Evolutionary conservation across 73 alveolate species (phyloP), one percentile per base, ranked within the genome.

Genomic region (Breviolum minutum): DNA sequence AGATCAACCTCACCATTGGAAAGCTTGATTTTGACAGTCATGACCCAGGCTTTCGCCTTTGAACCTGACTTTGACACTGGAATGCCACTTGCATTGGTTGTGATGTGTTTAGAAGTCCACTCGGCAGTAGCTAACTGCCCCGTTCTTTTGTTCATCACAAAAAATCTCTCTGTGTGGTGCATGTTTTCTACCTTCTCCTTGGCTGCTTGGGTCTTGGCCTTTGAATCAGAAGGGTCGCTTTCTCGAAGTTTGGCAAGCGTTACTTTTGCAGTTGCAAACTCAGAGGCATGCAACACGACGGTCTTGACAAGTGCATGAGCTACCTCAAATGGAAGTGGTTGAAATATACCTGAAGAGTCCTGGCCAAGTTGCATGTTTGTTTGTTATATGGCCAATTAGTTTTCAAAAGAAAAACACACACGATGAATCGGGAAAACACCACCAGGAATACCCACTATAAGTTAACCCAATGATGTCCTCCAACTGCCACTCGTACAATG

Each of bases 401-500:
- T 70, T 16, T 26, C 4, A 4, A 11, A 74, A 22, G 62, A 6
- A 16, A 70, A 70, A 70, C 80, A 8, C 16, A 70, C 29, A 26
- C 29, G 27, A n/a, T n/a, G n/a, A n/a, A n/a, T n/a, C n/a, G n/a
- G n/a, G n/a, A n/a, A n/a, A n/a, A n/a, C n/a, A n/a, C n/a, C n/a
- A n/a, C n/a, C n/a, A n/a, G n/a, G n/a, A n/a, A n/a, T n/a, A n/a
- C n/a, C n/a, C n/a, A n/a, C n/a, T n/a, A n/a, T n/a, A n/a, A n/a
- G n/a, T n/a, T n/a, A n/a, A n/a, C n/a, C n/a, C 20, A 27, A 27
- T 7, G 14, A 7, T 16, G 88, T 80, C 91, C 91, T 82, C 91
- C 70, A 82, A 70, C 91, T 82, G 91, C 91, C 91, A 82, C 91
- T 82, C 91, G 24, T 60, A 82, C 60, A 60, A 60, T 54, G 91